phyloP scores from a whole-genome alignment of 1,139 yeast species.

The Dujonia santamariae region DNA sequence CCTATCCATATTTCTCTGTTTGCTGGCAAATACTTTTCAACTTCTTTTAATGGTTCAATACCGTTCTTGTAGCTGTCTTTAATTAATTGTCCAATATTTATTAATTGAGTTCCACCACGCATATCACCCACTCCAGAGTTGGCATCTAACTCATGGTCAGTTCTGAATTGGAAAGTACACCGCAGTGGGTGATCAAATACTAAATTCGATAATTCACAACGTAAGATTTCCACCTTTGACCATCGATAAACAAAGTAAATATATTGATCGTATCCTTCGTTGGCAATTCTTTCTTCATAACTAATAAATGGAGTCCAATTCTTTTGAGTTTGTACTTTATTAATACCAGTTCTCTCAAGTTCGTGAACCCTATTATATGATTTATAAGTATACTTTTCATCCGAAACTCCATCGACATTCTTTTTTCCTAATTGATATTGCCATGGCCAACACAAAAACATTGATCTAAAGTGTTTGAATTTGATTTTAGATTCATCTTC shows the following conservation, averaged over 20 bases:
- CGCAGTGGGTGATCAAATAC: slow-evolving; percentile 9
- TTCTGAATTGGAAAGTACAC: not conserved
- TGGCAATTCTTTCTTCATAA: slow-evolving; percentile 19
- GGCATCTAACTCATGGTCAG: not conserved
- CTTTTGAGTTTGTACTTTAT: slow-evolving; percentile 31
- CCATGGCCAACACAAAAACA: slow-evolving; percentile 32
- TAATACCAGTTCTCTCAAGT: slow-evolving; percentile 20
- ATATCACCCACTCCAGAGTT: slow-evolving; percentile 26
- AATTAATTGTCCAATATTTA: slow-evolving; percentile 8
- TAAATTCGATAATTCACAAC: slow-evolving; percentile 24
- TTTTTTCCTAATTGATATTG: slow-evolving; percentile 15
- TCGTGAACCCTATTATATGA: slow-evolving; percentile 23
- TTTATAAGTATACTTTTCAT: slow-evolving; percentile 16
- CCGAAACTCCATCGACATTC: slow-evolving; percentile 13
- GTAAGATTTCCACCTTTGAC: slow-evolving; percentile 33
- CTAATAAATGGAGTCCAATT: slow-evolving; percentile 46
- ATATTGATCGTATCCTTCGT: slow-evolving; percentile 18
- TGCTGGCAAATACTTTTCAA: slow-evolving; percentile 13
- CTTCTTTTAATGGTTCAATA: not conserved
- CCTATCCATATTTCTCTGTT: slow-evolving; percentile 49
- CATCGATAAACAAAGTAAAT: slow-evolving; percentile 35
- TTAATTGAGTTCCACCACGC: slow-evolving; percentile 24
- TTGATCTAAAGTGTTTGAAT: slow-evolving; percentile 18
- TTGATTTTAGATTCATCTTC: slow-evolving; percentile 7
- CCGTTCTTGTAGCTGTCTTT: not conserved